Conservation (phyloP, 441 rosid genomes). For the Mallotus repandus region DNA sequence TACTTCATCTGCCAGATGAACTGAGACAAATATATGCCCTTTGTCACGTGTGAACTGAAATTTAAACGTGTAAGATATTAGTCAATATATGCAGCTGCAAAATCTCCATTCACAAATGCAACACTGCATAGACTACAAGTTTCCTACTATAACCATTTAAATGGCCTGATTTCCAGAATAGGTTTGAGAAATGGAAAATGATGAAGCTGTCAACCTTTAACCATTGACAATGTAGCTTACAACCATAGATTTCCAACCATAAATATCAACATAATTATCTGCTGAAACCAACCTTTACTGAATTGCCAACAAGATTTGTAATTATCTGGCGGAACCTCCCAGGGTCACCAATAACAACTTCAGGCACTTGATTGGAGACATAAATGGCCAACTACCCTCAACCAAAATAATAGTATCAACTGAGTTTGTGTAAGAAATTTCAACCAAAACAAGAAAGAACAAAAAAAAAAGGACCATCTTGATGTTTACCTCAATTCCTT, state of each 20-base stretch:
- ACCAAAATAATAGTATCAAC: conserved; percentile 27
- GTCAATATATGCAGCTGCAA: conserved; percentile 8
- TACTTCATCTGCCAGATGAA: conserved; percentile 77
- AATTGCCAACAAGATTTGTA: conserved; percentile 93
- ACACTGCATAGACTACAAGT: neutral
- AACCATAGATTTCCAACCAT: neutral
- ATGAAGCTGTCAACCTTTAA: neutral
- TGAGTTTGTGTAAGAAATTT: conserved; percentile 25
- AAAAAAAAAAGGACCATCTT: conserved; percentile 7
- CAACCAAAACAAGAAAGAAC: neutral
- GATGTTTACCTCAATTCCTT: conserved; percentile 72
- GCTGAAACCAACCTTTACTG: conserved; percentile 67
- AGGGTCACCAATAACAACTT: conserved; percentile 81
- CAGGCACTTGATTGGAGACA: conserved; percentile 80
- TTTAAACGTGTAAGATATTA: conserved; percentile 21
- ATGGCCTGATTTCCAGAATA: conserved; percentile 1
- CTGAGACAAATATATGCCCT: conserved; percentile 89
- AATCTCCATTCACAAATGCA: conserved; percentile 2
- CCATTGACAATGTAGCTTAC: conserved; percentile 2
- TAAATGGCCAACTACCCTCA: conserved; percentile 75
- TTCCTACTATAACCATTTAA: neutral
- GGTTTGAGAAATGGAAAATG: neutral
- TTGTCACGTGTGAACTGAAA: conserved; percentile 78
- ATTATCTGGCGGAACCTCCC: conserved; percentile 86
- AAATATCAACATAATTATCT: neutral